Conservation (phyloP, 306 rosid genomes). For the Arachis stenosperma region DNA sequence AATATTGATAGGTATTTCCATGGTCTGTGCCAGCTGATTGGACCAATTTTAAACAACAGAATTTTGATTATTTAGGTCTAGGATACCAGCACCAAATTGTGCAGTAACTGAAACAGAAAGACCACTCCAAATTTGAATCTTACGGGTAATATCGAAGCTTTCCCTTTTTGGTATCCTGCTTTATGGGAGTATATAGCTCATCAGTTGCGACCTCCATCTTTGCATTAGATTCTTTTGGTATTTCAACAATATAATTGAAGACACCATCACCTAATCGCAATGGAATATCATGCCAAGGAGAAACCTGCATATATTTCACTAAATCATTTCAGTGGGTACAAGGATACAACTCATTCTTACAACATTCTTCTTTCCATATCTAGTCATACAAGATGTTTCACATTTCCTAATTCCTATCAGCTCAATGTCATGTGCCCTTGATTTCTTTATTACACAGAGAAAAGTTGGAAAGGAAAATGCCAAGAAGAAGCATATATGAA, state of each 20-base stretch:
- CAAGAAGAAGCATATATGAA: not conserved
- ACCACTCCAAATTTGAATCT: constrained; percentile 40
- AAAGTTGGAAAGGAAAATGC: not conserved
- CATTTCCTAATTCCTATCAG: constrained; percentile 6
- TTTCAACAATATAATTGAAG: constrained; percentile 80
- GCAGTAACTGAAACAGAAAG: constrained; percentile 4
- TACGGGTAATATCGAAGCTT: constrained; percentile 97
- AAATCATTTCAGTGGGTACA: constrained; percentile 16
- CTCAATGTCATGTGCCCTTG: constrained; percentile 5
- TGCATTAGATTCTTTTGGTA: constrained; percentile 96
- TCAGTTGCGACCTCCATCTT: constrained; percentile 99
- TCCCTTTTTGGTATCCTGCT: constrained; percentile 93
- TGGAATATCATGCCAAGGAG: constrained; percentile 99
- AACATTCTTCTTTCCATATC: not conserved
- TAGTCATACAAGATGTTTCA: not conserved
- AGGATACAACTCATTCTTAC: constrained; percentile 13
- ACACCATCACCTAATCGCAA: constrained; percentile 69
- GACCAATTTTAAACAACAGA: not conserved
- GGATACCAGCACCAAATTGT: not conserved
- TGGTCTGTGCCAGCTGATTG: too few species aligned
- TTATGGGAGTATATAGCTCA: constrained; percentile 85
- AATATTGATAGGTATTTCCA: too few species aligned
- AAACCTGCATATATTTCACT: constrained; percentile 56
- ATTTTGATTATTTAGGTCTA: not conserved
- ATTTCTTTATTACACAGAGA: constrained; percentile 5